phyloP scores from a whole-genome alignment of 805 yeast genomes.

The Candida chilensis region DNA sequence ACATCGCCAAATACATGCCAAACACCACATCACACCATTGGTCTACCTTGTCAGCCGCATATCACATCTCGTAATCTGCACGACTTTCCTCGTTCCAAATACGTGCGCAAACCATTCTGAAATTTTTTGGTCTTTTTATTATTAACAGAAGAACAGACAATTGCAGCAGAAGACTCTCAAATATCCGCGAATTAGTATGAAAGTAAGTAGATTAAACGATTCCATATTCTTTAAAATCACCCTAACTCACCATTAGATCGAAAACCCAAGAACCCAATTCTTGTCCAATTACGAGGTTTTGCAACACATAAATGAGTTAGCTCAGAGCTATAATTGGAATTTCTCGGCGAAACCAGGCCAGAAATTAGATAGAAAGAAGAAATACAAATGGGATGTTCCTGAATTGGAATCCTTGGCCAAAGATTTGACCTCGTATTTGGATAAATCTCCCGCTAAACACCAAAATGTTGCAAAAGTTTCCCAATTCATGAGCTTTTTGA shows the following conservation, averaged over 20 bases:
- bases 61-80: no score
- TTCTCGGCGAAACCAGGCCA: conserved; percentile 19
- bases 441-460: conserved; percentile 16
- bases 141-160: no score
- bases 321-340: conserved; percentile 36
- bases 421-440: conserved; percentile 34
- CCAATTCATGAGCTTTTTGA: conserved; percentile 33
- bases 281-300: conserved; percentile 61
- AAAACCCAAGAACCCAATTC: conserved; percentile 43
- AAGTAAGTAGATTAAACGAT: no score
- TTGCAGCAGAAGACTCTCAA: no score
- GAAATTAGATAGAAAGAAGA: conserved; percentile 11
- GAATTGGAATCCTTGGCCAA: conserved; percentile 42
- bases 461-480: conserved; percentile 19
- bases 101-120: no score
- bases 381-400: conserved; percentile 19
- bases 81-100: no score
- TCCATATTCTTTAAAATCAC: no score
- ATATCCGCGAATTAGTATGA: no score
- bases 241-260: conserved; percentile 30
- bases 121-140: no score
- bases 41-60: no score
- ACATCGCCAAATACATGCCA: no score
- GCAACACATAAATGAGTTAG: conserved; percentile 40
- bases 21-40: no score